A percentile compares a stretch with the other conserved stretches of the same genome.
Conservation (phyloP, 768 basidiomycete species). For the Russula olivacea region DNA sequence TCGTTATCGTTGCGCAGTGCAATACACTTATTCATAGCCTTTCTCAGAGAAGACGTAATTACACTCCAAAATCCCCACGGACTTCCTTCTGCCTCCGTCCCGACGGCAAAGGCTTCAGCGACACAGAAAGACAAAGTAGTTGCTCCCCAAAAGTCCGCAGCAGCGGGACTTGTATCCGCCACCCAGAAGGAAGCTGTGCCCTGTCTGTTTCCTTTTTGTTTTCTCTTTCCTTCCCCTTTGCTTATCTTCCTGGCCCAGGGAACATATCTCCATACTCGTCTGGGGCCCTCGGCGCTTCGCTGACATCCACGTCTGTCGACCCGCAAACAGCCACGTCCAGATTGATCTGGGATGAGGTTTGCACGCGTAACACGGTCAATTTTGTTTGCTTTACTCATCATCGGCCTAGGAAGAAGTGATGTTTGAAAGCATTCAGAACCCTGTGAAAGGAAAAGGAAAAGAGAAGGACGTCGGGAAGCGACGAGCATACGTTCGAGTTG, state of each 20-base stretch:
- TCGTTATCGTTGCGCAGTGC: background rate
- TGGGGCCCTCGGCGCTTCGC: constrained; percentile 83
- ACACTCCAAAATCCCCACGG: constrained; percentile 92
- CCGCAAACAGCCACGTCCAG: constrained; percentile 66
- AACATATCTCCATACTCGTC: constrained; percentile 89
- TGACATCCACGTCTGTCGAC: constrained; percentile 89
- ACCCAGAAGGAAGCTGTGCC: constrained; percentile 41
- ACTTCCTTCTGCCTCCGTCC: constrained; percentile 51
- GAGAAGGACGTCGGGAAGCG: constrained; percentile 90
- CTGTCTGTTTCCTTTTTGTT: constrained; percentile 42
- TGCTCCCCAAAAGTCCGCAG: constrained; percentile 31
- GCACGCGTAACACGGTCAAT: background rate
- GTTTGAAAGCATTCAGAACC: constrained; percentile 89
- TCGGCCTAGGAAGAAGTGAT: constrained; percentile 78
- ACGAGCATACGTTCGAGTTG: constrained; percentile 91
- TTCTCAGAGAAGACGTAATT: constrained; percentile 73
- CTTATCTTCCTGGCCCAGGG: constrained; percentile 44
- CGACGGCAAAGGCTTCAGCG: constrained; percentile 28
- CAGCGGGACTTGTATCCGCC: constrained; percentile 23
- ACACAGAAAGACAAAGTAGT: constrained; percentile 33
- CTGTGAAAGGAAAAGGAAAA: constrained; percentile 79
- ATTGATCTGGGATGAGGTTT: constrained; percentile 91
- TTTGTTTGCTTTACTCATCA: background rate
- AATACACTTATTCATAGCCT: constrained; percentile 6
- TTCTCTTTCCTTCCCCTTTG: background rate